phyloP scores from a whole-genome alignment of 176 grass and related monocot species.

The Juncus inflexus region DNA sequence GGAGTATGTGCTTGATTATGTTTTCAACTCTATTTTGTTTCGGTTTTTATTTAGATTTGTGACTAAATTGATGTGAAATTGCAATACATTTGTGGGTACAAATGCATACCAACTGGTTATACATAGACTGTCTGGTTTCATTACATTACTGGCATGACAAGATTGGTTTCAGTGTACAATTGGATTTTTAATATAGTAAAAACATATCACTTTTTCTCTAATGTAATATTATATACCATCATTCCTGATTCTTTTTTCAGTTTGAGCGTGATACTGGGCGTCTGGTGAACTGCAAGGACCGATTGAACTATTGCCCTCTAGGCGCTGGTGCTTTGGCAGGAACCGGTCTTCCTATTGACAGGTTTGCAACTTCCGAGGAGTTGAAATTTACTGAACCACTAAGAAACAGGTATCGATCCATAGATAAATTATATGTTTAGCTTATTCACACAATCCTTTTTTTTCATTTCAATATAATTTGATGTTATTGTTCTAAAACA shows the following conservation, averaged over 20 bases:
- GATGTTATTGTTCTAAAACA: neutral
- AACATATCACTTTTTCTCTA: neutral
- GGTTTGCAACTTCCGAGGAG: slow-evolving; percentile 76
- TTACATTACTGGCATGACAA: no score
- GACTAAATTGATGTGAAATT: neutral
- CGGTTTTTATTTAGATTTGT: slow-evolving; percentile 3
- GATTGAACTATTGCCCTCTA: slow-evolving; percentile 87
- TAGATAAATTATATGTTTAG: no score
- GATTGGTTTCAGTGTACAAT: slow-evolving; percentile 4
- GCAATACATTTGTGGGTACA: slow-evolving; percentile 1
- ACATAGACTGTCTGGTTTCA: no score
- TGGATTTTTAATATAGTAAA: slow-evolving; percentile 6
- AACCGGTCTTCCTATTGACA: slow-evolving; percentile 91
- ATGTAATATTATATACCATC: no score
- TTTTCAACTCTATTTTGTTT: neutral
- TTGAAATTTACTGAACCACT: slow-evolving; percentile 87
- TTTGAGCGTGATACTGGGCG: slow-evolving; percentile 86
- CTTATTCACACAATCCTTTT: slow-evolving; percentile 14
- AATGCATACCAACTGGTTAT: no score
- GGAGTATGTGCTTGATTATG: slow-evolving; percentile 25
- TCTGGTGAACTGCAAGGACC: slow-evolving; percentile 76
- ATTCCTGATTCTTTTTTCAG: slow-evolving; percentile 30
- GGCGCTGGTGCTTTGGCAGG: slow-evolving; percentile 98
- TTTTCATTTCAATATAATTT: neutral
- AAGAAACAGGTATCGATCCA: slow-evolving; percentile 68